Conservation (phyloP, 2,329 filamentous ascomycete genomes). For the Dactylella cylindrospora region DNA sequence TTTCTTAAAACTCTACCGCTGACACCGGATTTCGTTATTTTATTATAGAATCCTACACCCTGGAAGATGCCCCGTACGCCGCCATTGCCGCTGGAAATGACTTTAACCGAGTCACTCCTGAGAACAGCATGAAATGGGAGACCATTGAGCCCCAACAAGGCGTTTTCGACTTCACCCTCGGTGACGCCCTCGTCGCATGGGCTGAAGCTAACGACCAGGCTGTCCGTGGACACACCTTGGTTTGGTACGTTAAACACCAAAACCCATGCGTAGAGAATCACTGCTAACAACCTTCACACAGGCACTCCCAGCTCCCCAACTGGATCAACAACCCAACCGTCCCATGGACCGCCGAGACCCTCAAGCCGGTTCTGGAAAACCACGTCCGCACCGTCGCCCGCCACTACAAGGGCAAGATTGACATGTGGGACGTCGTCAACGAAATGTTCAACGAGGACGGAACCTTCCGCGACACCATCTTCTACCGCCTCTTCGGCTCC, state of each 20-base stretch:
- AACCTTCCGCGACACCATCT: conserved; percentile 59
- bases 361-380: conserved; percentile 61
- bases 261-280: conserved; percentile 23
- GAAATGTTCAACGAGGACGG: conserved; percentile 64
- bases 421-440: conserved; percentile 67
- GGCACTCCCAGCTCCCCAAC: conserved; percentile 46
- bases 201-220: conserved; percentile 58
- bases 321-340: conserved; percentile 44
- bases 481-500: conserved; percentile 60
- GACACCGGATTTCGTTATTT: conserved; percentile 10
- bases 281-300: neutral
- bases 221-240: conserved; percentile 63
- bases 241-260: conserved; percentile 23
- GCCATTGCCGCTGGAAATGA: conserved; percentile 29
- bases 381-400: conserved; percentile 63
- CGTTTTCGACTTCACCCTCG: conserved; percentile 62
- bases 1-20: conserved; percentile 11
- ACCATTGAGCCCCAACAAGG: conserved; percentile 61
- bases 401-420: conserved; percentile 64
- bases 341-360: conserved; percentile 51
- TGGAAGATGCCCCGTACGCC: conserved; percentile 39
- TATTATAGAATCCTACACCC: conserved; percentile 31
- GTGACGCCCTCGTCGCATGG: conserved; percentile 59
- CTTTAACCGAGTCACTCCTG: conserved; percentile 44
- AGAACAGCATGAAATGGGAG: conserved; percentile 59